Percentiles rank a stretch among this genome's conserved stretches.
Conservation (phyloP, 208 protist genomes). For the Wallacemonas sp. region DNA sequence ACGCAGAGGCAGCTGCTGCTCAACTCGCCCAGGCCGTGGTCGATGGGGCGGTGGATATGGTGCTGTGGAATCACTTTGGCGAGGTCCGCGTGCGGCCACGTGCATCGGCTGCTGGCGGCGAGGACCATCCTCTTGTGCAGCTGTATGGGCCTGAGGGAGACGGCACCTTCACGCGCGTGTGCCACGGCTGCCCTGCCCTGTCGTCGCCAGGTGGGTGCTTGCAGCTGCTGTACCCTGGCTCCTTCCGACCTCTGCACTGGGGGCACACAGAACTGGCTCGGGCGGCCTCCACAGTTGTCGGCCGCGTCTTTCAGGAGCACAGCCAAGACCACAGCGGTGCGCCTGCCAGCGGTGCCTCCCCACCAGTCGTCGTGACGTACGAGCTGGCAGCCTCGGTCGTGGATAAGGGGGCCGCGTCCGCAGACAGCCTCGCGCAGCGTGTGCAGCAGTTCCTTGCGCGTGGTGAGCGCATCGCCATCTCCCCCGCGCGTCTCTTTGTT, state of each 20-base stretch:
- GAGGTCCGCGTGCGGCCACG: constrained; percentile 32
- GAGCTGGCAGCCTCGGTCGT: constrained; percentile 59
- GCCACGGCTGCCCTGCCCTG: neutral
- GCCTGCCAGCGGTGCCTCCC: neutral
- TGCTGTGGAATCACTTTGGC: constrained; percentile 61
- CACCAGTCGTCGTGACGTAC: constrained; percentile 48
- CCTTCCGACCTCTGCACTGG: constrained; percentile 76
- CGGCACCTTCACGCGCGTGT: neutral
- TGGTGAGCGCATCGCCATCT: constrained; percentile 63
- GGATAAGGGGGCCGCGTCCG: constrained; percentile 50
- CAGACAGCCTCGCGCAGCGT: constrained; percentile 37
- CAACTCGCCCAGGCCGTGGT: constrained; percentile 18
- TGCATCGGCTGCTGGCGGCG: neutral
- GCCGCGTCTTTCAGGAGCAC: constrained; percentile 12
- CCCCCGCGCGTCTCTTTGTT: constrained; percentile 55
- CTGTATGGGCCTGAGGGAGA: neutral
- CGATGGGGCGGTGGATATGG: constrained; percentile 14
- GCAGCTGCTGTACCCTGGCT: constrained; percentile 68
- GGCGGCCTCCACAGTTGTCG: constrained; percentile 32
- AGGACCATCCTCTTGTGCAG: neutral
- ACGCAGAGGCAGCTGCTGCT: no score
- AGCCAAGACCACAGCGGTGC: neutral
- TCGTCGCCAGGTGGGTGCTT: constrained; percentile 7
- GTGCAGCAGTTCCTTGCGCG: constrained; percentile 52
- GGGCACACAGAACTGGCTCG: constrained; percentile 74